Evolutionary conservation across 1,284 basidiomycete species (phyloP).

Genomic region (Spongiforma sp.): DNA sequence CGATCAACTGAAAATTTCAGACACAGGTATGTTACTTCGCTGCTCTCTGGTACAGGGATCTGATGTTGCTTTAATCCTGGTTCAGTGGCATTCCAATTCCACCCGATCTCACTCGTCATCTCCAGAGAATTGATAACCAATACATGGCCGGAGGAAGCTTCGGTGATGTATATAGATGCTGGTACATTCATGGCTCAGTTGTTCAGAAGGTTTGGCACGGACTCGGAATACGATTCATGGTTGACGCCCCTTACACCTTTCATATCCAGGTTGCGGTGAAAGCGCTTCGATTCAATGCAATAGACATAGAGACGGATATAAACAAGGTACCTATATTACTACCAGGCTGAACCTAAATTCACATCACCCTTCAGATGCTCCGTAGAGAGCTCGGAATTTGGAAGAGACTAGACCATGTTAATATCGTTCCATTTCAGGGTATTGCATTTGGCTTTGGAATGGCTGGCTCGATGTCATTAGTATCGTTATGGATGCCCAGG

Average conservation of each 20-base stretch:
- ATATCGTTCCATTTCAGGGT: background rate
- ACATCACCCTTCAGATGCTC: background rate
- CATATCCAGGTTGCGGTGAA: background rate
- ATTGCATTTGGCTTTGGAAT: background rate
- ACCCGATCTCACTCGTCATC: constrained; percentile 14
- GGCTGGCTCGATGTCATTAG: background rate
- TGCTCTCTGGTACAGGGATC: too few species aligned
- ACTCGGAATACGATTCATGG: constrained; percentile 11
- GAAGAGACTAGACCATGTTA: background rate
- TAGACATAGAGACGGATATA: too few species aligned
- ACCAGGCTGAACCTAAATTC: background rate
- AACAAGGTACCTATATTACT: too few species aligned
- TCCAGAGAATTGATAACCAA: constrained; percentile 2
- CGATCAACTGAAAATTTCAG: too few species aligned
- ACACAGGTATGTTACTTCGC: background rate
- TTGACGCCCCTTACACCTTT: background rate
- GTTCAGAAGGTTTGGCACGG: too few species aligned
- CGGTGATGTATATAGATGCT: constrained; percentile 23
- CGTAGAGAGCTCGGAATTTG: background rate
- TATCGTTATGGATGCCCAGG: background rate
- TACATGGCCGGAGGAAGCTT: constrained; percentile 13
- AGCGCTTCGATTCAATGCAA: background rate
- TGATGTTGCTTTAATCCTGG: background rate
- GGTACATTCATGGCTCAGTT: too few species aligned
- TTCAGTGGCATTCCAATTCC: background rate